phyloP scores from a whole-genome alignment of 176 grass and related monocot species.

The Panicum miliaceum region DNA sequence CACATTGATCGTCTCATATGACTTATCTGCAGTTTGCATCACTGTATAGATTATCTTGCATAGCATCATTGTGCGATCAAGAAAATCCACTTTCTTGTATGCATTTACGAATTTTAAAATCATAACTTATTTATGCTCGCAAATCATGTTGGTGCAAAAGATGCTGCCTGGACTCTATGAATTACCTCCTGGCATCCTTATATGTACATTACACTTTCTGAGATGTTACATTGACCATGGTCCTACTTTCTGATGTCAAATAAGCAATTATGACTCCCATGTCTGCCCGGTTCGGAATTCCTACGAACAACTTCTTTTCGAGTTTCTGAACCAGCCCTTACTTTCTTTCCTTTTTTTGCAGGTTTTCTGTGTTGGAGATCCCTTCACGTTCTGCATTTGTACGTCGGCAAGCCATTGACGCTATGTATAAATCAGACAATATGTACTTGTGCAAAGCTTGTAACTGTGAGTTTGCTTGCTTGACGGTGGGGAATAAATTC shows the following conservation, averaged over 20 bases:
- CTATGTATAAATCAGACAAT: neutral
- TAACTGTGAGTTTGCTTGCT: neutral
- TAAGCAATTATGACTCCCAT: neutral
- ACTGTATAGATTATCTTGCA: neutral
- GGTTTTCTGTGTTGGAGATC: neutral
- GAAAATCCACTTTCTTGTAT: neutral
- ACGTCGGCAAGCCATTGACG: neutral
- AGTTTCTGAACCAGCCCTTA: neutral
- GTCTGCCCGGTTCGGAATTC: neutral
- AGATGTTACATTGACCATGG: neutral
- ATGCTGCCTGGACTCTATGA: neutral
- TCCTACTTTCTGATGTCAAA: neutral
- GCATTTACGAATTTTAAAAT: neutral
- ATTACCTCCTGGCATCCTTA: neutral
- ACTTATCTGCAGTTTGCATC: neutral
- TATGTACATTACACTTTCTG: neutral
- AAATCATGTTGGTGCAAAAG: neutral
- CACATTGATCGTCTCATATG: neutral
- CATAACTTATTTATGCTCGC: neutral
- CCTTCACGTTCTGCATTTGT: neutral
- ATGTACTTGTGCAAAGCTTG: constrained; percentile 7
- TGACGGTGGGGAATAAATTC: constrained; percentile 6
- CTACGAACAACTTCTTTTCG: neutral
- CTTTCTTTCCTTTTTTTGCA: neutral
- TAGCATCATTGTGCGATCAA: neutral